Percentiles rank a stretch among this genome's conserved stretches.
phyloP scores from a whole-genome alignment of 1,139 yeast species.

The Nadsonia starkeyi-henricii region DNA sequence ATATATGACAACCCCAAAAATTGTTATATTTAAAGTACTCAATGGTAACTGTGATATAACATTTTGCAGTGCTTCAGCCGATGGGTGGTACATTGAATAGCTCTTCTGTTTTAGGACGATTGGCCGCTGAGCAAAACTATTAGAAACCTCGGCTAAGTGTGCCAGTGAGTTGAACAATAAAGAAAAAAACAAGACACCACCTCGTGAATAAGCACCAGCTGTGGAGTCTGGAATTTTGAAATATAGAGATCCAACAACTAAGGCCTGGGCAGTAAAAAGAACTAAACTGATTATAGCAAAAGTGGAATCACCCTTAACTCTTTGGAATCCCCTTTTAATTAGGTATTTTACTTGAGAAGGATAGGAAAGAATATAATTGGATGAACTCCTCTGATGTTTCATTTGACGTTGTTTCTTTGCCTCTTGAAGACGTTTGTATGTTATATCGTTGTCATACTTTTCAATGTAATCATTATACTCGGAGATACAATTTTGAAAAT shows the following conservation, averaged over 20 bases:
- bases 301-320: constrained; percentile 54
- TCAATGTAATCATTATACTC: constrained; percentile 30
- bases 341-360: constrained; percentile 50
- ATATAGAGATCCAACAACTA: constrained; percentile 61
- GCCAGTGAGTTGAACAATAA: constrained; percentile 65
- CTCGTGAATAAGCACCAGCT: constrained; percentile 48
- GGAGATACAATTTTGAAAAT: constrained; percentile 27
- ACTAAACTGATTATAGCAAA: constrained; percentile 43
- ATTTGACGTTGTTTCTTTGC: constrained; percentile 44
- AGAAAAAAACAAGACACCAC: constrained; percentile 65
- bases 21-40: constrained; percentile 38
- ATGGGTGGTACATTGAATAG: constrained; percentile 62
- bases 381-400: constrained; percentile 34
- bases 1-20: constrained; percentile 49
- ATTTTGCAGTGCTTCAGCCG: constrained; percentile 64
- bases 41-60: constrained; percentile 55
- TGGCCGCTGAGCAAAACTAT: constrained; percentile 60
- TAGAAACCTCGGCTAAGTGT: constrained; percentile 57
- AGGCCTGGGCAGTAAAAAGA: constrained; percentile 61
- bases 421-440: constrained; percentile 25
- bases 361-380: constrained; percentile 56
- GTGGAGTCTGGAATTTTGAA: constrained; percentile 41
- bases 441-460: constrained; percentile 16
- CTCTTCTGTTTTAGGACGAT: constrained; percentile 69
- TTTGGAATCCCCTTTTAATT: constrained; percentile 45